A percentile compares a stretch with the other conserved stretches of the same genome.
Conservation (phyloP, 176 grass and related monocot species). For the Oropetium thomaeum region DNA sequence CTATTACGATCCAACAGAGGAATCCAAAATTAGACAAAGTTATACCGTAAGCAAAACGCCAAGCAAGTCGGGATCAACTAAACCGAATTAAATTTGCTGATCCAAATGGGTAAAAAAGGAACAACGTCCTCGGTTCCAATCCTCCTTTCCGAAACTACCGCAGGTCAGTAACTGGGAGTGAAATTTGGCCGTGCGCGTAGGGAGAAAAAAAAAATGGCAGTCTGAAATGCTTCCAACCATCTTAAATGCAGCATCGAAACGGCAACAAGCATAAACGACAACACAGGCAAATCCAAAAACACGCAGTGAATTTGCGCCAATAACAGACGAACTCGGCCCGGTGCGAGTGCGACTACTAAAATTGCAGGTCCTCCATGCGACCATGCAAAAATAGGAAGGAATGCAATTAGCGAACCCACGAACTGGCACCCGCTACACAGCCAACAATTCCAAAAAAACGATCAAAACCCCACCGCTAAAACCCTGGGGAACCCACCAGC, state of each 20-base stretch:
- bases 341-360: neutral
- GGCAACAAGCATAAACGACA: slow-evolving; percentile 11
- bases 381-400: slow-evolving; percentile 7
- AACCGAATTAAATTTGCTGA: slow-evolving; percentile 17
- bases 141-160: slow-evolving; percentile 9
- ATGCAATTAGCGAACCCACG: neutral
- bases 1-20: neutral
- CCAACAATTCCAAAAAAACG: neutral
- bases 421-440: neutral
- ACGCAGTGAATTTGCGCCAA: neutral
- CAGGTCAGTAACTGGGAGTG: slow-evolving; percentile 6
- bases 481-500: neutral
- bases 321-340: neutral
- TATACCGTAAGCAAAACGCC: neutral
- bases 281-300: slow-evolving; percentile 13
- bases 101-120: neutral
- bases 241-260: slow-evolving; percentile 6
- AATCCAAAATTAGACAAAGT: neutral
- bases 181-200: neutral
- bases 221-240: slow-evolving; percentile 19
- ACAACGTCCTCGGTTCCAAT: neutral
- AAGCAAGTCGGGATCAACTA: neutral
- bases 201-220: neutral
- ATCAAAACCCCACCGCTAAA: slow-evolving; percentile 15
- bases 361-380: neutral